phyloP scores from a whole-genome alignment of 1,284 basidiomycete species.

The Golubevia pallescens region DNA sequence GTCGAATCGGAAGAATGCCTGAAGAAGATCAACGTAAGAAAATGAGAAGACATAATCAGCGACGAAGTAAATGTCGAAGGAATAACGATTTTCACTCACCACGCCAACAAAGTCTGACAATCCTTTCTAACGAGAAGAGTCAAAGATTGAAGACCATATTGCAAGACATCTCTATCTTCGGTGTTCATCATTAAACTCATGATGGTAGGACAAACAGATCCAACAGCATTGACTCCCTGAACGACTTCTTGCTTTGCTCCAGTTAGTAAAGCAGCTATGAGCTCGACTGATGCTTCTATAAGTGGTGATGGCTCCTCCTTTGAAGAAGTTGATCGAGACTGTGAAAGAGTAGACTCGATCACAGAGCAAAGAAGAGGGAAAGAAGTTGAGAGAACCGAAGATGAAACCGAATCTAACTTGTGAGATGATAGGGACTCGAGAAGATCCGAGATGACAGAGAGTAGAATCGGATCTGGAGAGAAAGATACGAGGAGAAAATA shows the following conservation, averaged over 20 bases:
- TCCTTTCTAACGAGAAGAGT: conserved; percentile 87
- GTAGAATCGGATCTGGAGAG: conserved; percentile 79
- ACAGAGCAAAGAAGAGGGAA: not conserved
- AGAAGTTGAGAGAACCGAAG: not conserved
- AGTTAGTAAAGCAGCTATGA: conserved; percentile 72
- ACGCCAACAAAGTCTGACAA: conserved; percentile 77
- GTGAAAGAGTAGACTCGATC: not conserved
- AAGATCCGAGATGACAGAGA: conserved; percentile 84
- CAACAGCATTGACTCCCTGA: conserved; percentile 77
- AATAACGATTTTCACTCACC: no score
- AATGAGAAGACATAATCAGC: no score
- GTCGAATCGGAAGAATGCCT: not conserved
- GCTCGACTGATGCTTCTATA: conserved; percentile 77
- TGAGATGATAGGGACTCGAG: conserved; percentile 66
- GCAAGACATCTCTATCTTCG: conserved; percentile 40
- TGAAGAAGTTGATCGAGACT: conserved; percentile 52
- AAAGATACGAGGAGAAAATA: not conserved
- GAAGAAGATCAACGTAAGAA: no score
- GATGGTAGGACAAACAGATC: conserved; percentile 22
- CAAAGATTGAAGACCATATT: conserved; percentile 83
- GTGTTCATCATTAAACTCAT: conserved; percentile 22
- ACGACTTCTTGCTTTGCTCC: conserved; percentile 72
- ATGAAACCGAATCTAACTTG: not conserved
- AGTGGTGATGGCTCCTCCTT: conserved; percentile 74
- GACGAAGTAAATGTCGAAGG: no score